Evolutionary conservation across 768 basidiomycete genomes (phyloP).

Genomic region (Wakefieldia striispora): DNA sequence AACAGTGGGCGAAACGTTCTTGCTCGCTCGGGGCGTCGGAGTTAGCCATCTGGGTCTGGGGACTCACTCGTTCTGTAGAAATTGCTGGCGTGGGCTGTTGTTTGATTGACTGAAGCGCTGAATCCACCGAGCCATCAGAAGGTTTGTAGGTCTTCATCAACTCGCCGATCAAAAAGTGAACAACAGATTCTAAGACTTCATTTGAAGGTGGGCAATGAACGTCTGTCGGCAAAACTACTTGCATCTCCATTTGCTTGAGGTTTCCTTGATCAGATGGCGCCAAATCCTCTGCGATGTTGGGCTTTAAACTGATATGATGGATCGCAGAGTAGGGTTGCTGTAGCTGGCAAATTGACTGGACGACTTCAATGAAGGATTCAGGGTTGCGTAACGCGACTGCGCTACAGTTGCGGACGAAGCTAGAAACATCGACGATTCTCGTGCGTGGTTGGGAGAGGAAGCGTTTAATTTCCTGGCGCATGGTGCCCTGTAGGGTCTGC

Average conservation of each 20-base stretch:
- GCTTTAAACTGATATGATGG: conserved; percentile 59
- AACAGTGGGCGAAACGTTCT: conserved; percentile 52
- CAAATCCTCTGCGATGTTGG: conserved; percentile 27
- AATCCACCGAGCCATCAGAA: conserved; percentile 30
- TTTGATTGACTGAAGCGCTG: conserved; percentile 13
- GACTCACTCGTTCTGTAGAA: conserved; percentile 14
- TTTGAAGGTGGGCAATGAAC: conserved; percentile 26
- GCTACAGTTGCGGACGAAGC: conserved; percentile 74
- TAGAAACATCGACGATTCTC: conserved; percentile 62
- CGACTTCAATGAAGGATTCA: conserved; percentile 68
- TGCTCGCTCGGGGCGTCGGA: conserved; percentile 18
- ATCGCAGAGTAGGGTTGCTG: conserved; percentile 57
- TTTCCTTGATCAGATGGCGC: conserved; percentile 9
- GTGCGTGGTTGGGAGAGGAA: conserved; percentile 76
- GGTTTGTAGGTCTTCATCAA: conserved; percentile 61
- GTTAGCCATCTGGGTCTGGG: conserved; percentile 1
- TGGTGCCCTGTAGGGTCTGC: conserved; percentile 59
- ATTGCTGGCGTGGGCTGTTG: conserved; percentile 7
- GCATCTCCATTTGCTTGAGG: conserved; percentile 49
- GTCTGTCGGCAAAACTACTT: conserved; percentile 44
- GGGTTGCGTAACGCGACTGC: conserved; percentile 83
- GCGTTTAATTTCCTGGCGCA: conserved; percentile 80
- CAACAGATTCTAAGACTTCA: conserved; percentile 54
- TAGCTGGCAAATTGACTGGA: conserved; percentile 69
- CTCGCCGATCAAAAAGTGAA: conserved; percentile 74